A percentile compares a stretch with the other conserved stretches of the same genome.
Evolutionary conservation across 495 filamentous ascomycete genomes (phyloP).

Genomic region (Hyaloscypha bicolor): DNA sequence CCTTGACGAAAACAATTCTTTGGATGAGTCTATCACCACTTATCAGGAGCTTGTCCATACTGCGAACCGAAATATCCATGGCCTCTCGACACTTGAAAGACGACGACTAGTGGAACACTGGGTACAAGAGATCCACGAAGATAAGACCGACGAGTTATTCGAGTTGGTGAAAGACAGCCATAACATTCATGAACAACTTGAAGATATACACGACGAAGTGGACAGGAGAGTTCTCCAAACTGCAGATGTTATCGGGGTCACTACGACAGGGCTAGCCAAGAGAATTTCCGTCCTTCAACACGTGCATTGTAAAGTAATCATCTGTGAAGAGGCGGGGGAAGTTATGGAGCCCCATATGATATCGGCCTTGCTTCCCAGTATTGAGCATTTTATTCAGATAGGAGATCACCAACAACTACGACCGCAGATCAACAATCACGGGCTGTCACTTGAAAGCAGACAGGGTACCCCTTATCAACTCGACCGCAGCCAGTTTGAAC

Average conservation of each 20-base stretch:
- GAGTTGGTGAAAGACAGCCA: constrained; percentile 34
- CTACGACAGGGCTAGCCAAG: constrained; percentile 78
- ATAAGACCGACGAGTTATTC: constrained; percentile 38
- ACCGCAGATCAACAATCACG: constrained; percentile 41
- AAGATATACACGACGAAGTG: constrained; percentile 43
- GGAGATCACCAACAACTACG: constrained; percentile 59
- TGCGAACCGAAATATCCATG: constrained; percentile 17
- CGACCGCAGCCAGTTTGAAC: constrained; percentile 51
- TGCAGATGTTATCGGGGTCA: constrained; percentile 50
- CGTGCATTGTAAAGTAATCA: constrained; percentile 59
- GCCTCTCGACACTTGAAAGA: constrained; percentile 12
- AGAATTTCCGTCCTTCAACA: constrained; percentile 60
- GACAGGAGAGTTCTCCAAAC: constrained; percentile 28
- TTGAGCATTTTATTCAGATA: constrained; percentile 58
- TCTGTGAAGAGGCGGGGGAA: constrained; percentile 62
- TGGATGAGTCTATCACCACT: constrained; percentile 8
- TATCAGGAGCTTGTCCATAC: constrained; percentile 9
- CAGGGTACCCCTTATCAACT: constrained; percentile 38
- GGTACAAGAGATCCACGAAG: constrained; percentile 20
- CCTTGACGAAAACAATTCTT: background rate
- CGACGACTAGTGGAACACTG: constrained; percentile 15
- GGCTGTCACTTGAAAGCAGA: constrained; percentile 31
- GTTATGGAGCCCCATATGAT: constrained; percentile 57
- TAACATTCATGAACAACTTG: constrained; percentile 23
- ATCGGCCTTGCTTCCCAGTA: constrained; percentile 53